A percentile compares a stretch with the other conserved stretches of the same genome.
Conservation (phyloP, 2,329 filamentous ascomycete species). For the Teratosphaeria epicoccoides region DNA sequence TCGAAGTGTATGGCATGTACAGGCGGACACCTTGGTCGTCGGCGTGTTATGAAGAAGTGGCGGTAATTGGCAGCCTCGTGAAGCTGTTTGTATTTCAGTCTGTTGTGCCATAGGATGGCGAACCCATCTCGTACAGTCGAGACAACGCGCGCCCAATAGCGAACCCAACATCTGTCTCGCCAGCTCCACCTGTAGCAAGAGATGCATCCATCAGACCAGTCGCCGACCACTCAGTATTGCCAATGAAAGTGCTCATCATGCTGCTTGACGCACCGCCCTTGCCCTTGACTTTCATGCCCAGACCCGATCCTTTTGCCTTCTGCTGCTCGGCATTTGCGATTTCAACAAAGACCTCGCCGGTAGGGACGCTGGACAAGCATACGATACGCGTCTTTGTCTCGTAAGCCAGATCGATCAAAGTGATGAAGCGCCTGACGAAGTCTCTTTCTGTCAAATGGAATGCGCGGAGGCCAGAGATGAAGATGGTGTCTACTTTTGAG, state of each 20-base stretch:
- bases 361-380: slow-evolving; percentile 12
- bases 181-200: slow-evolving; percentile 19
- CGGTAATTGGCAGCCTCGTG: too few relatives aligned
- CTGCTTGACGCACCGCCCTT: slow-evolving; percentile 18
- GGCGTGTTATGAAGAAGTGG: too few relatives aligned
- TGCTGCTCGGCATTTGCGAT: slow-evolving; percentile 12
- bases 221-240: slow-evolving; percentile 21
- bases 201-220: slow-evolving; percentile 17
- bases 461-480: slow-evolving; percentile 11
- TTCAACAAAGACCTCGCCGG: slow-evolving; percentile 16
- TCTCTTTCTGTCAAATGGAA: slow-evolving; percentile 45
- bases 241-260: slow-evolving; percentile 22
- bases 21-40: neutral
- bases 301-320: slow-evolving; percentile 4
- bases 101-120: neutral
- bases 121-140: slow-evolving; percentile 20
- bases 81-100: neutral
- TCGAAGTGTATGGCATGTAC: neutral
- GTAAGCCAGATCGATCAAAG: slow-evolving; percentile 64
- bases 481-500: slow-evolving; percentile 9
- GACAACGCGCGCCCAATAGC: slow-evolving; percentile 20
- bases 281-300: slow-evolving; percentile 15
- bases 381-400: slow-evolving; percentile 63
- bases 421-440: slow-evolving; percentile 61
- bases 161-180: slow-evolving; percentile 22